Evolutionary conservation across 73 alveolate species (phyloP).

Genomic region (Blepharisma japonicum): DNA sequence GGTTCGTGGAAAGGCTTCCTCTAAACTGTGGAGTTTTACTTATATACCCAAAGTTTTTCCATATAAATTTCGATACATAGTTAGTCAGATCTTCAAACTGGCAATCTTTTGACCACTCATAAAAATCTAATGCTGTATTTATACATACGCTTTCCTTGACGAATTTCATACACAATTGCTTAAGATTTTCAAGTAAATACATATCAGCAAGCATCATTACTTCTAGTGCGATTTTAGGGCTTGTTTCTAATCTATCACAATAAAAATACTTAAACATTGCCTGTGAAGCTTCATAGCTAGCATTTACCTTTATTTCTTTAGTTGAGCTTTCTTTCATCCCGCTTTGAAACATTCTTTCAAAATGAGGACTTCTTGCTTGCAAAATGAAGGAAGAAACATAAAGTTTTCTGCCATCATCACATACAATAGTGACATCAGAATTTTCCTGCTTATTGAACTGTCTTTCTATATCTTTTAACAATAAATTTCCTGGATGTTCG

Average conservation of each 20-base stretch:
- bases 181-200: background rate
- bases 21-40: background rate
- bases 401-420: background rate
- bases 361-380: slow-evolving; percentile 2
- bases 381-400: background rate
- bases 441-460: background rate
- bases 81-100: background rate
- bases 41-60: background rate
- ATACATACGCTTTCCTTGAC: background rate
- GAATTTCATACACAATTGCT: background rate
- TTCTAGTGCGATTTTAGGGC: background rate
- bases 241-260: background rate
- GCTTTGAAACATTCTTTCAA: background rate
- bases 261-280: slow-evolving; percentile 8
- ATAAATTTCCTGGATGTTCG: background rate
- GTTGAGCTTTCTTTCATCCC: background rate
- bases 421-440: background rate
- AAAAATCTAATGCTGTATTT: background rate
- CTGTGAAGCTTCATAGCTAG: background rate
- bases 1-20: background rate
- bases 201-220: background rate
- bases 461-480: background rate
- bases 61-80: background rate
- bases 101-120: background rate
- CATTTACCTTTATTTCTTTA: background rate